Evolutionary conservation across 345 rosid genomes (phyloP).

Genomic region (Rhizophora mangle): DNA sequence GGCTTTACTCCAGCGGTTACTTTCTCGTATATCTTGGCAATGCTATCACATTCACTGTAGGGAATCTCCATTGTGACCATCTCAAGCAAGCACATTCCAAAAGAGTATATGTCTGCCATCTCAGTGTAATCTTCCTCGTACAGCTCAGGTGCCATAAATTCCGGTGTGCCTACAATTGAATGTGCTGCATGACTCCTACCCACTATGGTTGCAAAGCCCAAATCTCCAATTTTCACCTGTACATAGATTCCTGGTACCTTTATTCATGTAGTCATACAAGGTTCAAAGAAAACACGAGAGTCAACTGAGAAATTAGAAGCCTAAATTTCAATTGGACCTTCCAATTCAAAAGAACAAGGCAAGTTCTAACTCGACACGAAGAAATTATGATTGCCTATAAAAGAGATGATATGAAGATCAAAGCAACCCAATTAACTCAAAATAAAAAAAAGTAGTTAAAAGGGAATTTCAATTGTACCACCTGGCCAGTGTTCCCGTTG

Average conservation of each 20-base stretch:
- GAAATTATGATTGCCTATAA: background rate
- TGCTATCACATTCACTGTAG: slow-evolving; percentile 58
- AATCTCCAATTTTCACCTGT: slow-evolving; percentile 70
- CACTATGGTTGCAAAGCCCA: slow-evolving; percentile 61
- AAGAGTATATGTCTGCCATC: slow-evolving; percentile 61
- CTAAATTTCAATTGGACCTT: background rate
- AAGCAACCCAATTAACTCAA: background rate
- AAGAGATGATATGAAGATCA: background rate
- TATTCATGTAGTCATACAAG: slow-evolving; percentile 2
- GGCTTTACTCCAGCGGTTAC: slow-evolving; percentile 56
- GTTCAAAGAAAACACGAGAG: background rate
- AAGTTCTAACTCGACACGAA: background rate
- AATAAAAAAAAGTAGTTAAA: background rate
- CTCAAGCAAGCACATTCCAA: slow-evolving; percentile 67
- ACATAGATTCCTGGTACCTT: slow-evolving; percentile 2
- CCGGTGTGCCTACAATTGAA: slow-evolving; percentile 63
- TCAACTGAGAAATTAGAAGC: background rate
- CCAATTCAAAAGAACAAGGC: background rate
- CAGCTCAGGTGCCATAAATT: slow-evolving; percentile 70
- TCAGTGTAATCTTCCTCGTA: slow-evolving; percentile 75
- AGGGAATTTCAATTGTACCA: slow-evolving; percentile 8
- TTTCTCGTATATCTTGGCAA: slow-evolving; percentile 71
- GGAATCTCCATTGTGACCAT: slow-evolving; percentile 71
- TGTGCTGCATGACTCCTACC: slow-evolving; percentile 64
- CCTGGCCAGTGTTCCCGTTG: slow-evolving; percentile 67